Conservation (phyloP, 2,329 filamentous ascomycete genomes). For the Trichoderma koningiopsis region DNA sequence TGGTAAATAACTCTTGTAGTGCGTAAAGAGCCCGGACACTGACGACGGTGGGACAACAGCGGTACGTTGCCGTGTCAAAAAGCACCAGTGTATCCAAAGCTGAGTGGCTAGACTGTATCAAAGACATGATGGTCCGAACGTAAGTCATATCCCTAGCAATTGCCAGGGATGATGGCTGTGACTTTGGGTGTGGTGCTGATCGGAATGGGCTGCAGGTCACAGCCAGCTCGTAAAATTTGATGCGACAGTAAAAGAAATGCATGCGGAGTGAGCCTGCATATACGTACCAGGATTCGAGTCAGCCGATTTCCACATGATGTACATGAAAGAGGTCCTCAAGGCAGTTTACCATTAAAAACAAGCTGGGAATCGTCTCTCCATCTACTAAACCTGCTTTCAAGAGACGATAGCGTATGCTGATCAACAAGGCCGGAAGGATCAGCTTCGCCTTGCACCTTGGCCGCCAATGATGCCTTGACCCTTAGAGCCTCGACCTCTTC, state of each 20-base stretch:
- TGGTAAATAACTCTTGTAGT: neutral
- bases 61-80: neutral
- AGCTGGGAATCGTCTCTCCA: neutral
- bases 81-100: neutral
- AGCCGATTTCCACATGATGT: neutral
- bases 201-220: neutral
- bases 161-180: neutral
- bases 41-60: neutral
- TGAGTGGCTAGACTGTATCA: neutral
- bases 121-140: conserved; percentile 1
- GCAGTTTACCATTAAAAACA: neutral
- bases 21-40: neutral
- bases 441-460: neutral
- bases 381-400: neutral
- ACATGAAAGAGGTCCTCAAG: neutral
- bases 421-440: neutral
- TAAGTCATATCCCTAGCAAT: neutral
- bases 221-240: neutral
- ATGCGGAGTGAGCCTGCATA: conserved; percentile 1
- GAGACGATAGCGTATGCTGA: neutral
- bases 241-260: conserved; percentile 11
- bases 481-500: neutral
- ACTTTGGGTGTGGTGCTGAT: neutral
- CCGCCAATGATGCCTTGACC: neutral
- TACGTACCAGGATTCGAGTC: neutral